Percentiles rank a stretch among this genome's conserved stretches.
Conservation (phyloP, 768 basidiomycete species). For the Boletus eberwhitei region DNA sequence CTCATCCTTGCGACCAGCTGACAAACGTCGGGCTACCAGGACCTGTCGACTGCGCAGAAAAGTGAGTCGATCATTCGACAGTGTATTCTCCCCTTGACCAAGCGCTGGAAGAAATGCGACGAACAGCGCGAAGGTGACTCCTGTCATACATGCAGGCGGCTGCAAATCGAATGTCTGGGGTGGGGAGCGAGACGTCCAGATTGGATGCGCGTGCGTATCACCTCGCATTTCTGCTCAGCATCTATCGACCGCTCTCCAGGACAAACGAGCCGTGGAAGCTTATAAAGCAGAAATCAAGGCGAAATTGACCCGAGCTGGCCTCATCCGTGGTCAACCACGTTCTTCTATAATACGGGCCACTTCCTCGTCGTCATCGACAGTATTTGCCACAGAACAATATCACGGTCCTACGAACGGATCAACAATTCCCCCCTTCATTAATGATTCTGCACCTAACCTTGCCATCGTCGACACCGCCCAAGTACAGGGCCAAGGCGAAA, state of each 20-base stretch:
- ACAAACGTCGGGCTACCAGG: constrained; percentile 39
- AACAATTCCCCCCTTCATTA: constrained; percentile 19
- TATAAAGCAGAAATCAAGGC: constrained; percentile 86
- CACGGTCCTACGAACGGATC: constrained; percentile 22
- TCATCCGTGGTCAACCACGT: constrained; percentile 81
- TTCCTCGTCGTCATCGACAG: constrained; percentile 30
- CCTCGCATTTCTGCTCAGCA: background rate
- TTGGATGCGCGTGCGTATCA: constrained; percentile 73
- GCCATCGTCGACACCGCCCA: constrained; percentile 20
- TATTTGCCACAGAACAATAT: constrained; percentile 33
- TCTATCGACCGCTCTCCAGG: constrained; percentile 42
- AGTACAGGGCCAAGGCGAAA: constrained; percentile 18
- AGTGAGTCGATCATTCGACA: constrained; percentile 36
- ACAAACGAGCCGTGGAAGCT: constrained; percentile 75
- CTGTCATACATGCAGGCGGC: constrained; percentile 75
- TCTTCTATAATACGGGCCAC: constrained; percentile 45
- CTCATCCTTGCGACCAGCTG: constrained; percentile 1
- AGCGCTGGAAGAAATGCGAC: constrained; percentile 71
- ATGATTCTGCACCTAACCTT: constrained; percentile 21
- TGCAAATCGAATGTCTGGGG: constrained; percentile 79
- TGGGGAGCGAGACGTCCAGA: constrained; percentile 86
- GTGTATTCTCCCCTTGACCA: background rate
- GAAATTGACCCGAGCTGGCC: constrained; percentile 70
- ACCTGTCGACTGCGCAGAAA: constrained; percentile 82
- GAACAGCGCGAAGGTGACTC: constrained; percentile 79